Evolutionary conservation across 768 basidiomycete species (phyloP).

Genomic region (Auriscalpium vulgare): DNA sequence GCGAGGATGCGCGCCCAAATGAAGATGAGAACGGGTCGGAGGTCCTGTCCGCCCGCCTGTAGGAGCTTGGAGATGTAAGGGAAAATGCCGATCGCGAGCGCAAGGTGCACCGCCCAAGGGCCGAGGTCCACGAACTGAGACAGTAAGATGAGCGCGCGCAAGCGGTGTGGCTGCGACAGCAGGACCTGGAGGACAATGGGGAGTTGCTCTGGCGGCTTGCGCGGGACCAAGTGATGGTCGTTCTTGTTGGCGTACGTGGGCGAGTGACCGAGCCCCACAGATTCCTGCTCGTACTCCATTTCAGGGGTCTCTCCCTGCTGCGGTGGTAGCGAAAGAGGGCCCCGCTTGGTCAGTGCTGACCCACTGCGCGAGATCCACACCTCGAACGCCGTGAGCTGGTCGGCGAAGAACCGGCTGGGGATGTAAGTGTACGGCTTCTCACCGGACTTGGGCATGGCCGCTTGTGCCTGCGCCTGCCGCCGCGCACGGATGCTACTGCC

Average conservation of each 20-base stretch:
- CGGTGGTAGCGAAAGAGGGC: conserved; percentile 61
- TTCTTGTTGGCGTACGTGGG: conserved; percentile 4
- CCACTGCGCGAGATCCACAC: conserved; percentile 97
- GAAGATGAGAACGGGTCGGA: conserved; percentile 97
- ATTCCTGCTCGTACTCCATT: conserved; percentile 23
- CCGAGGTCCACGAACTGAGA: conserved; percentile 98
- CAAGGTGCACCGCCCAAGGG: conserved; percentile 96
- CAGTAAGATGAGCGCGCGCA: conserved; percentile 89
- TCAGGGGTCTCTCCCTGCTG: conserved; percentile 27
- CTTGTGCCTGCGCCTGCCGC: conserved; percentile 16
- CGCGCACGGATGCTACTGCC: conserved; percentile 17
- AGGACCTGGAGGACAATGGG: conserved; percentile 97
- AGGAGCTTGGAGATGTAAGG: conserved; percentile 96
- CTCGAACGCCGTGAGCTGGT: conserved; percentile 95
- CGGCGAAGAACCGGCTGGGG: conserved; percentile 89
- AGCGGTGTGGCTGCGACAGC: conserved; percentile 90
- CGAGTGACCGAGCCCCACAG: conserved; percentile 3
- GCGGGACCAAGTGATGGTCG: conserved; percentile 57
- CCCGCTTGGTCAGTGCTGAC: conserved; percentile 70
- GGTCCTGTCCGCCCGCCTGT: conserved; percentile 88
- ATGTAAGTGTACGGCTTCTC: conserved; percentile 64
- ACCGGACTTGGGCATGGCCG: conserved; percentile 4
- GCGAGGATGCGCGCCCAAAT: conserved; percentile 98
- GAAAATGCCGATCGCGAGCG: conserved; percentile 94
- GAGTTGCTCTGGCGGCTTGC: conserved; percentile 93